Conservation (phyloP, 129 eudicot species). For the Silybum marianum region DNA sequence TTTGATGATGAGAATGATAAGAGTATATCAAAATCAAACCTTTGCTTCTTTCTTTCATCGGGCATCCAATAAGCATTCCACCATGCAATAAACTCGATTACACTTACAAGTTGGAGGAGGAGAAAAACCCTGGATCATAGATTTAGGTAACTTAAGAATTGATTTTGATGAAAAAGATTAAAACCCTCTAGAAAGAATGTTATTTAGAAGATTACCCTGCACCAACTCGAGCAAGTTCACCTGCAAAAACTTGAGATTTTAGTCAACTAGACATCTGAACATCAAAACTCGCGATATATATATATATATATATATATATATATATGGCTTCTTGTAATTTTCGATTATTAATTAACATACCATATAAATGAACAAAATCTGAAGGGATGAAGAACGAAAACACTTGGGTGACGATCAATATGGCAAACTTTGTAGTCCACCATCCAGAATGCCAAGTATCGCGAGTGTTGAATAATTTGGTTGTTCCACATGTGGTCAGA, state of each 20-base stretch:
- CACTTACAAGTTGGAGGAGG: constrained; percentile 86
- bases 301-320: too few relatives aligned
- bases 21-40: constrained; percentile 37
- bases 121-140: constrained; percentile 72
- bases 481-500: constrained; percentile 64
- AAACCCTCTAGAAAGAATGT: not conserved
- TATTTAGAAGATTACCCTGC: constrained; percentile 76
- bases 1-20: constrained; percentile 5
- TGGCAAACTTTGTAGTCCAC: constrained; percentile 65
- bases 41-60: constrained; percentile 54
- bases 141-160: constrained; percentile 10
- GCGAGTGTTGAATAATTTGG: constrained; percentile 56
- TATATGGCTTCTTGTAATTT: not conserved
- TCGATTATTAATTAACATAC: constrained; percentile 25
- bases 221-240: constrained; percentile 95
- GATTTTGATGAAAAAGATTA: constrained; percentile 7
- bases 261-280: not conserved
- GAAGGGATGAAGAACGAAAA: constrained; percentile 83
- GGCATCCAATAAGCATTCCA: constrained; percentile 96
- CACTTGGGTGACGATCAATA: constrained; percentile 51
- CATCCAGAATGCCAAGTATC: constrained; percentile 85
- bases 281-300: not conserved
- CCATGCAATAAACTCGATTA: constrained; percentile 94
- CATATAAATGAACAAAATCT: constrained; percentile 68
- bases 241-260: constrained; percentile 49